Evolutionary conservation across 1,284 basidiomycete genomes (phyloP), one percentile per base, ranked within the genome.

Genomic region (Puccinia coronata): DNA sequence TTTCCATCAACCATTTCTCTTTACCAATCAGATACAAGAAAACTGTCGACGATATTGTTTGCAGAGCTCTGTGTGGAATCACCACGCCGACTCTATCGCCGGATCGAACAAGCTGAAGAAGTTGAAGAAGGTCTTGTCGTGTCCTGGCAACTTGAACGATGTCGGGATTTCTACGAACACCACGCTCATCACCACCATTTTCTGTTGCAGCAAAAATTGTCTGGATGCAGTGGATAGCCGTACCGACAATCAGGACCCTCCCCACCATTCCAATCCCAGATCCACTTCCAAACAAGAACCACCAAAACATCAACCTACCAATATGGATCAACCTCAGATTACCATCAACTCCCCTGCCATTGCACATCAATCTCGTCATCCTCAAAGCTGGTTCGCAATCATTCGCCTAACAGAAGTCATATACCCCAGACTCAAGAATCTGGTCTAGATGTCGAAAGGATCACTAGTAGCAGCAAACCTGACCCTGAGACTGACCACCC

Each of bases 401-500:
- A 31, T 25, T 80, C 78, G 28, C 78, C 78, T 49, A 59, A 80
- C 47, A 28, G 14, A 20, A 80, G 78, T 39, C 78, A 59, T 63
- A 80, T 80, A 61, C 47, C 69, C 41, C 67, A 72, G 65, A 70
- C 57, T 43, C 67, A 72, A 72, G 43, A 43, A 28, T 49, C 69
- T 72, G 65, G 57, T 36, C 49, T 31, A 18, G 78, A 80, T 34
- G 55, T 71, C 25, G 49, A 51, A 23, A 53, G 73, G n/a, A 25
- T 74, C 8, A 65, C 55, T 53, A 67, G 69, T 39, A 74, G 79
- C 65, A 63, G 78, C 47, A 71, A 59, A 36, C 73, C 59, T 51
- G 79, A 59, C n/a, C 74, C 59, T 18, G 79, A 81, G 61, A 73
- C 39, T 18, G 70, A 72, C 41, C 69, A 59, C 43, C 43, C 79